These are phyloP conservation scores for Santalum album DNA, from an alignment of 164 flowering plant genomes.

Conservation along the genomic window DNA sequence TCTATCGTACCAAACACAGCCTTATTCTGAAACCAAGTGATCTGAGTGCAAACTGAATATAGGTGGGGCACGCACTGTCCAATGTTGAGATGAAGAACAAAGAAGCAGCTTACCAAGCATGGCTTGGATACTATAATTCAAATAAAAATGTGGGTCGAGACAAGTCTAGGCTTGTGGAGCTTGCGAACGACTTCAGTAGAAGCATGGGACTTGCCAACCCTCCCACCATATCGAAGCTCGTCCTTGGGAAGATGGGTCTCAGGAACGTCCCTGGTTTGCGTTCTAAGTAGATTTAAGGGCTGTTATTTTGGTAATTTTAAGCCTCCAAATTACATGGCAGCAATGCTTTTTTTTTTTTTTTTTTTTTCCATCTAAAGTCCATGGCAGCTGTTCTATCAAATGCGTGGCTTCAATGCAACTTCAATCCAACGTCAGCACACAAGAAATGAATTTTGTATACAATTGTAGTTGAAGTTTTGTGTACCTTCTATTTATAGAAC, in stretches of 20 bases:
- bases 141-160: conserved; percentile 53
- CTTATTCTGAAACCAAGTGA: too few relatives aligned
- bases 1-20: too few relatives aligned
- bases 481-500: too few relatives aligned
- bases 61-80: conserved; percentile 81
- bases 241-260: conserved; percentile 92
- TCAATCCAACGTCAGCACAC: too few relatives aligned
- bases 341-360: too few relatives aligned
- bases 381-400: too few relatives aligned
- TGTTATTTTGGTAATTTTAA: too few relatives aligned
- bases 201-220: conserved; percentile 95
- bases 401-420: too few relatives aligned
- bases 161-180: conserved; percentile 78
- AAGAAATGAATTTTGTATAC: too few relatives aligned
- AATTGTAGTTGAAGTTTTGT: too few relatives aligned
- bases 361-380: too few relatives aligned
- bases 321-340: too few relatives aligned
- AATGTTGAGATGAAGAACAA: conserved; percentile 78
- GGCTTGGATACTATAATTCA: conserved; percentile 96
- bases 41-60: conserved; percentile 6
- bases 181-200: conserved; percentile 87
- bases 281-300: conserved; percentile 50
- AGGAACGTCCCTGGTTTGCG: conserved; percentile 81
- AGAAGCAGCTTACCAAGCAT: conserved; percentile 92
- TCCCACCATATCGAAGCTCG: conserved; percentile 70